Evolutionary conservation across 2,329 filamentous ascomycete species (phyloP).

Genomic region (Helotiales sp.): DNA sequence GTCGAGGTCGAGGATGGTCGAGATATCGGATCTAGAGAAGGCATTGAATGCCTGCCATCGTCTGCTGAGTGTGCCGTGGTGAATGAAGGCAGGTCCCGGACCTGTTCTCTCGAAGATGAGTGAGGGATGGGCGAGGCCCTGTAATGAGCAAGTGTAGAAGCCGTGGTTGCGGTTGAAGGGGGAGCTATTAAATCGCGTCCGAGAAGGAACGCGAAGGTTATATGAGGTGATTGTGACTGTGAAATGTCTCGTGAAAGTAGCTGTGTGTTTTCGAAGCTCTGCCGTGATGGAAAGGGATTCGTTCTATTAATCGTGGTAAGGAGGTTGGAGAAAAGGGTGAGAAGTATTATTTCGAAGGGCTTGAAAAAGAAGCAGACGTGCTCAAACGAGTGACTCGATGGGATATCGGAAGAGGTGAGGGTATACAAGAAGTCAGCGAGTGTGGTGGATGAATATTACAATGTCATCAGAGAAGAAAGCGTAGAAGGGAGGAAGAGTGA

Average conservation of each 20-base stretch:
- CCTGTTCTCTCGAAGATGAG: conserved; percentile 54
- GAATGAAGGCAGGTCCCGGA: conserved; percentile 52
- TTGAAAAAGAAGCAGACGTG: conserved; percentile 33
- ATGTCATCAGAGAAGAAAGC: conserved; percentile 28
- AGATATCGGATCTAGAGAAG: conserved; percentile 55
- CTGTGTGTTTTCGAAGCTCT: conserved; percentile 26
- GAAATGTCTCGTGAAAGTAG: conserved; percentile 29
- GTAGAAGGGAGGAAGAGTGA: conserved; percentile 18
- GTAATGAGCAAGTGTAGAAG: conserved; percentile 64
- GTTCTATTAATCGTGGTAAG: conserved; percentile 24
- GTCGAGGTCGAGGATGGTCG: conserved; percentile 58
- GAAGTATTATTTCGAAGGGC: conserved; percentile 30
- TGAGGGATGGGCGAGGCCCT: conserved; percentile 59
- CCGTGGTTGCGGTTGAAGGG: conserved; percentile 50
- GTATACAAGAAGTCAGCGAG: conserved; percentile 39
- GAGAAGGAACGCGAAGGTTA: conserved; percentile 35
- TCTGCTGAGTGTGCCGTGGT: conserved; percentile 52
- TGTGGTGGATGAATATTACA: conserved; percentile 32
- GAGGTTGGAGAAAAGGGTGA: background rate
- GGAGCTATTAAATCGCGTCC: conserved; percentile 39
- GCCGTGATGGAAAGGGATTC: conserved; percentile 29
- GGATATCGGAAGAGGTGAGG: conserved; percentile 25
- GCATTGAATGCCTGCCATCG: conserved; percentile 52
- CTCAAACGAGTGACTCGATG: conserved; percentile 41
- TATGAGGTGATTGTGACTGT: conserved; percentile 19